Evolutionary conservation across 768 basidiomycete species (phyloP).

Genomic region (Tulasnella sp.): DNA sequence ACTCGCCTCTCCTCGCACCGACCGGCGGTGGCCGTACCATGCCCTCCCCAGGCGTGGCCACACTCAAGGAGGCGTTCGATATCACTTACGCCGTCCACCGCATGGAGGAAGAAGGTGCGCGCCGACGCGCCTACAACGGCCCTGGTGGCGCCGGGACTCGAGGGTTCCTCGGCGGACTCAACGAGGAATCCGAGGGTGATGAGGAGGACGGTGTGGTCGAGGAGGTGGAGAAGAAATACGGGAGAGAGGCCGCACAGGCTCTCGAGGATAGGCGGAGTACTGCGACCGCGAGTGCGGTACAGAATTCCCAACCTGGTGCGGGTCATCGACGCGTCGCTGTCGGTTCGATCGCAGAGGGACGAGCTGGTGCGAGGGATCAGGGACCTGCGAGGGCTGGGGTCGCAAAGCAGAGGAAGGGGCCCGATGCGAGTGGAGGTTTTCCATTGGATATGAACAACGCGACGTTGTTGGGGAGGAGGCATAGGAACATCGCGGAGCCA

Average conservation of each 20-base stretch:
- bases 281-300: slow-evolving; percentile 4
- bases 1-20: slow-evolving; percentile 83
- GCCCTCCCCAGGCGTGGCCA: slow-evolving; percentile 84
- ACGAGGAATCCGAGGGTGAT: slow-evolving; percentile 70
- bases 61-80: slow-evolving; percentile 96
- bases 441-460: slow-evolving; percentile 82
- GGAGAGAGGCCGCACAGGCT: slow-evolving; percentile 30
- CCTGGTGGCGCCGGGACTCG: slow-evolving; percentile 65
- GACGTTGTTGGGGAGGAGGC: slow-evolving; percentile 56
- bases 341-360: slow-evolving; percentile 40
- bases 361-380: slow-evolving; percentile 61
- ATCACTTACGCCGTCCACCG: slow-evolving; percentile 85
- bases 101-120: slow-evolving; percentile 97
- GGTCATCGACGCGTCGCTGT: slow-evolving; percentile 1
- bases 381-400: slow-evolving; percentile 24
- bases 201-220: slow-evolving; percentile 44
- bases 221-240: slow-evolving; percentile 36
- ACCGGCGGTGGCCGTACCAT: slow-evolving; percentile 65
- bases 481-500: neutral
- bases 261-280: slow-evolving; percentile 30
- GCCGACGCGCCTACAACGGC: slow-evolving; percentile 70
- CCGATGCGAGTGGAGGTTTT: slow-evolving; percentile 35
- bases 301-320: neutral
- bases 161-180: slow-evolving; percentile 74
- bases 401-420: slow-evolving; percentile 21